Evolutionary conservation across 1,139 yeast genomes (phyloP).

Genomic region (Dujonia santamariae): DNA sequence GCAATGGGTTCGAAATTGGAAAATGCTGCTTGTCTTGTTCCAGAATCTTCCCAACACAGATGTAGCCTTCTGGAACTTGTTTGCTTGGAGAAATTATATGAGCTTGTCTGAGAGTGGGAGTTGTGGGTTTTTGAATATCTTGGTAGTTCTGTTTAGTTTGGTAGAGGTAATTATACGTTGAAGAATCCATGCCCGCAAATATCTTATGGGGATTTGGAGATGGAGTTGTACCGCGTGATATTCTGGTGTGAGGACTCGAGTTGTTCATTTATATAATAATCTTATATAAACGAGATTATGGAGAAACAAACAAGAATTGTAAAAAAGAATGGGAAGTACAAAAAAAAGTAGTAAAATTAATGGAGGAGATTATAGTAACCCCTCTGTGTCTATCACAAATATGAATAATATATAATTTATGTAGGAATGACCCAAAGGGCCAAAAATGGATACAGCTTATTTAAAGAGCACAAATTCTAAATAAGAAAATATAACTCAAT

Average conservation of each 20-base stretch:
- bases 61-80: slow-evolving; percentile 14
- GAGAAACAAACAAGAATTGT: too few relatives aligned
- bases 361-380: too few relatives aligned
- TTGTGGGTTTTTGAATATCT: slow-evolving; percentile 1
- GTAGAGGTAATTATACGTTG: not conserved
- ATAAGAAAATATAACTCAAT: too few relatives aligned
- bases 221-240: slow-evolving; percentile 1
- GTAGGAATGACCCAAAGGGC: too few relatives aligned
- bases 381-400: too few relatives aligned
- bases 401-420: too few relatives aligned
- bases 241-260: slow-evolving; percentile 3
- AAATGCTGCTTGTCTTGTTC: slow-evolving; percentile 9
- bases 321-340: too few relatives aligned
- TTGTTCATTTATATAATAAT: slow-evolving; percentile 3
- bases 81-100: slow-evolving; percentile 14
- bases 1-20: not conserved
- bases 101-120: slow-evolving; percentile 8
- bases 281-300: not conserved
- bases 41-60: slow-evolving; percentile 14
- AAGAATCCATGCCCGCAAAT: not conserved
- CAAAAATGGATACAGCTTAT: too few relatives aligned
- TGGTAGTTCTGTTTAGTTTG: not conserved
- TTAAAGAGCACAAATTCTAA: too few relatives aligned
- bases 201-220: not conserved
- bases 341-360: too few relatives aligned